These are phyloP conservation scores for Cytospora piceicola DNA, from an alignment of 2,329 filamentous ascomycete species.

Conservation along the genomic window DNA sequence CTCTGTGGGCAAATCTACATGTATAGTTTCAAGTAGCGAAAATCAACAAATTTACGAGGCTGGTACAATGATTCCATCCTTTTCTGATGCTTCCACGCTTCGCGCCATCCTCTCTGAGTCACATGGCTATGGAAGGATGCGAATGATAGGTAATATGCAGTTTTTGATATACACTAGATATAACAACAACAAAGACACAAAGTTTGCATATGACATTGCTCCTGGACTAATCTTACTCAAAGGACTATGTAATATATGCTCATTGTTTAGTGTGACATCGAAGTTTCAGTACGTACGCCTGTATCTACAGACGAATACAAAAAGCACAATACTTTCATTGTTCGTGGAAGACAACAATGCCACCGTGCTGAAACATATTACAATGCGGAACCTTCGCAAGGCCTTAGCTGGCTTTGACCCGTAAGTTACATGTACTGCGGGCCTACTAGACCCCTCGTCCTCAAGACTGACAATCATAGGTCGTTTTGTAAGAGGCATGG, in stretches of 20 bases:
- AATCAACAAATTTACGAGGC: too few species aligned
- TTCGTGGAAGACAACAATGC: background rate
- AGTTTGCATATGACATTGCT: background rate
- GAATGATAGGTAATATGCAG: too few species aligned
- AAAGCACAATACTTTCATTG: background rate
- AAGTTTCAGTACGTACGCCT: background rate
- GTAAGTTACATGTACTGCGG: background rate
- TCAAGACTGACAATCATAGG: background rate
- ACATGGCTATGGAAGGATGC: background rate
- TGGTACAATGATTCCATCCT: too few species aligned
- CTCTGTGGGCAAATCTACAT: too few species aligned
- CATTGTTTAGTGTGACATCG: background rate
- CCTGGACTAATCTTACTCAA: background rate
- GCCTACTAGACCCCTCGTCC: background rate
- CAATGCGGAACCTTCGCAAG: background rate
- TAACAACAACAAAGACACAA: background rate
- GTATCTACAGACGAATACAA: background rate
- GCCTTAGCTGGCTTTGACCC: background rate
- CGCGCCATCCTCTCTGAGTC: too few species aligned
- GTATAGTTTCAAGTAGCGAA: too few species aligned
- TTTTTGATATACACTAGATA: background rate
- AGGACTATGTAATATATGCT: too few species aligned
- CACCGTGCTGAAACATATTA: background rate
- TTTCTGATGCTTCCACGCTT: too few species aligned
- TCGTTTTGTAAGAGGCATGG: background rate